Percentiles rank a stretch among this genome's conserved stretches.
phyloP scores from a whole-genome alignment of 139 green algal genomes.

The Closterium sp. region DNA sequence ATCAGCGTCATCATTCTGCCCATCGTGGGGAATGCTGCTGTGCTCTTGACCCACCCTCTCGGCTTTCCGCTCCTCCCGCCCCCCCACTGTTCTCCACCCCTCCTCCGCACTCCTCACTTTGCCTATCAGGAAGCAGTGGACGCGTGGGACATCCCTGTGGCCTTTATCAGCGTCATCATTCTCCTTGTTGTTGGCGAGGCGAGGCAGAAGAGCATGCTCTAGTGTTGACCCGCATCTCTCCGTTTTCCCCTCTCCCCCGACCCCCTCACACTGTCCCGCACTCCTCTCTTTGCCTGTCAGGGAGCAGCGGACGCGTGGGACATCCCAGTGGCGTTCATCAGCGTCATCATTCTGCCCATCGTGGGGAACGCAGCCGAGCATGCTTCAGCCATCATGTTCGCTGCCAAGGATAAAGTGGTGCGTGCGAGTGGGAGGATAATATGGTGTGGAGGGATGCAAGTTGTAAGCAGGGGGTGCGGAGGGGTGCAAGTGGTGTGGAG shows the following conservation, averaged over 20 bases:
- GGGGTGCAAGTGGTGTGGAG: no score
- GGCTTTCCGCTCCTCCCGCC: conserved; percentile 55
- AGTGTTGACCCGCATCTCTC: no score
- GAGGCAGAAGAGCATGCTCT: no score
- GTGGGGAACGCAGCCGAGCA: conserved; percentile 55
- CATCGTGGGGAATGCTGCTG: conserved; percentile 53
- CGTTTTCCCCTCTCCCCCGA: no score
- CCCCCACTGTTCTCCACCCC: no score
- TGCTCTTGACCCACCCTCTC: conserved; percentile 44
- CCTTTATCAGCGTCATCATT: conserved; percentile 54
- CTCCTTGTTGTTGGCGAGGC: no score
- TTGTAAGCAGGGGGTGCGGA: no score
- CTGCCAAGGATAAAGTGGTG: conserved; percentile 58
- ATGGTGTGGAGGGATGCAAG: background rate
- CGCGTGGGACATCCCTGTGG: conserved; percentile 46
- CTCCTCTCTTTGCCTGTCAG: no score
- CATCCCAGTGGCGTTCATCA: conserved; percentile 53
- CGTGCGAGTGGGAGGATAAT: background rate
- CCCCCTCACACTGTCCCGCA: no score
- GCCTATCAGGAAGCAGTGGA: background rate
- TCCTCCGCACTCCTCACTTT: no score
- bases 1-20: conserved; percentile 56
- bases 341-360: conserved; percentile 56
- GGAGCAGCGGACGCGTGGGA: conserved; percentile 53
- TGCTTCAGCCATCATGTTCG: conserved; percentile 55